These are phyloP conservation scores for Gossypium raimondii DNA, from an alignment of 345 rosid genomes.

Conservation along the genomic window DNA sequence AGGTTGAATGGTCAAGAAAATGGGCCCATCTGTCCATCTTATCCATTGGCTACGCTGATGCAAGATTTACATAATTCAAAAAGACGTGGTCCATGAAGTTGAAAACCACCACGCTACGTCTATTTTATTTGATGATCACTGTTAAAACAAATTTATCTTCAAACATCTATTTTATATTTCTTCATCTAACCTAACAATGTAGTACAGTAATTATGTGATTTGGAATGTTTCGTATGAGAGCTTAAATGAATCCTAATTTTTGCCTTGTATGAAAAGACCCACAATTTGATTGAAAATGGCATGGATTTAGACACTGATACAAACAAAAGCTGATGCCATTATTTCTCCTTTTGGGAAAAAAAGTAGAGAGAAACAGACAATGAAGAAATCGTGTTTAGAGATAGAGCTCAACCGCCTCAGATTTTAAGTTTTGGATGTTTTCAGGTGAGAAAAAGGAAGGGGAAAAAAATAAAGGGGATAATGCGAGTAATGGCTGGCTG, in stretches of 20 bases:
- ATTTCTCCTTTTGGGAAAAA: background rate
- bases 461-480: background rate
- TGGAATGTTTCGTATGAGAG: no score
- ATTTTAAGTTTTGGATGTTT: background rate
- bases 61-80: conserved; percentile 11
- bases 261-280: background rate
- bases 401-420: conserved; percentile 7
- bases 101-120: background rate
- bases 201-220: background rate
- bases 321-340: conserved; percentile 4
- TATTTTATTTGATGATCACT: background rate
- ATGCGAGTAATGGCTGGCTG: background rate
- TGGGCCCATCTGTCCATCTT: background rate
- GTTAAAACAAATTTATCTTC: background rate
- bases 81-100: conserved; percentile 14
- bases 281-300: background rate
- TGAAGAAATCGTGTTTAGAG: background rate
- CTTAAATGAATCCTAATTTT: background rate
- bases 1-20: background rate
- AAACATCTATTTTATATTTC: no score
- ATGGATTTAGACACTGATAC: background rate
- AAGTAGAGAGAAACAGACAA: background rate
- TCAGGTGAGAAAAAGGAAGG: background rate
- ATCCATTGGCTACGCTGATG: conserved; percentile 17
- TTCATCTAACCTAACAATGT: background rate